Base-by-base conservation (phyloP, 139 green algal genomes). In the Chlorella sp. region DNA sequence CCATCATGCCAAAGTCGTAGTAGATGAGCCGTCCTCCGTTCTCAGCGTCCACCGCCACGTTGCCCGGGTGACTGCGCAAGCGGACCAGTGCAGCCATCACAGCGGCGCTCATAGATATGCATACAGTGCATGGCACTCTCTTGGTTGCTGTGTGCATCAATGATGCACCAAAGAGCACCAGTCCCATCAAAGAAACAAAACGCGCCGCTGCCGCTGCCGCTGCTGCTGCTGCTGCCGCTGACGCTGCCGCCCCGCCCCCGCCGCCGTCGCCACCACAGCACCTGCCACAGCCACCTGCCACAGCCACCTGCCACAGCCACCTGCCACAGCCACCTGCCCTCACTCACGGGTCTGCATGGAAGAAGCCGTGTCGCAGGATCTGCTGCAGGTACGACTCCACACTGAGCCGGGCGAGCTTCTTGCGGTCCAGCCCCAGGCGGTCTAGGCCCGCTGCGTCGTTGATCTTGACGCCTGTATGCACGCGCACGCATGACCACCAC, bases 1-100 rank as follows among this genome's bases (percentile, higher is more conserved):
- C 62, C 62, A 68, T 68, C 62, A 68, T 68, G 30, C 94, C 95
- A 86, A 98, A 98, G 80, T 99, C 95, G 79, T 98, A 99, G 83
- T 97, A 98, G 49, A 84, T 80, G 23, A 97, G 81, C 1, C 89
- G 81, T 32, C 94, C 94, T 22, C 74, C 76, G 5, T 80, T 77
- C 5, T 49, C 69, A 0, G 80, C 64, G 75, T 98, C 95, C 31
- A 98, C 94, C 3, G 93, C 91, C 29, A 99, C 93, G 85, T 99
- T 99, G 75, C 96, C 95, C 0, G 94, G 92, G 81, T 97, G 93
- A 2, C 42, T 55, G 42, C 42, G 17, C n/a, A n/a, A n/a, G n/a
- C n/a, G n/a, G n/a, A n/a, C n/a, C n/a, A n/a, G n/a, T n/a, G n/a
- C n/a, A n/a, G n/a, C n/a, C n/a, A n/a, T n/a, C n/a, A n/a, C n/a